Evolutionary conservation across 1,139 yeast species (phyloP).

Genomic region (Saccharomycopsis hybrid): DNA sequence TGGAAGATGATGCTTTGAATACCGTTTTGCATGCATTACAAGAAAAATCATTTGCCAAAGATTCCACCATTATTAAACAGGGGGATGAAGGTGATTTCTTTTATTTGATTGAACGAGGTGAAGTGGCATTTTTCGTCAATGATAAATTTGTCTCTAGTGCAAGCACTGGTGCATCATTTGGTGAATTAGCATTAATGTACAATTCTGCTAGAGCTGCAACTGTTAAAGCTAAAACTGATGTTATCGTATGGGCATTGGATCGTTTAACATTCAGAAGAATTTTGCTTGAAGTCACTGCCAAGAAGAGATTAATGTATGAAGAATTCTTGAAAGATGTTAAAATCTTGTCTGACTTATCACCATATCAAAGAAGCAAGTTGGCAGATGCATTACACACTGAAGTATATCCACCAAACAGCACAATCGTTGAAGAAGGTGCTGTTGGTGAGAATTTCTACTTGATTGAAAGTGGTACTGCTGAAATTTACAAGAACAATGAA

Average conservation of each 20-base stretch:
- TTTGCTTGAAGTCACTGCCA: constrained; percentile 81
- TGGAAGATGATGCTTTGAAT: constrained; percentile 65
- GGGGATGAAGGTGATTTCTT: constrained; percentile 97
- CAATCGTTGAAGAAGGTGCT: constrained; percentile 83
- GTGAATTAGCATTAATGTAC: constrained; percentile 95
- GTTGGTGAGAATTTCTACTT: constrained; percentile 86
- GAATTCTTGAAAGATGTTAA: constrained; percentile 84
- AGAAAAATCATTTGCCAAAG: constrained; percentile 57
- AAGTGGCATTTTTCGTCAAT: constrained; percentile 74
- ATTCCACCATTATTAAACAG: constrained; percentile 71
- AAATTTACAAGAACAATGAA: constrained; percentile 52
- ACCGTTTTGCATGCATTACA: constrained; percentile 78
- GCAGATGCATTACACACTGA: constrained; percentile 92
- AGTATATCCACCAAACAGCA: constrained; percentile 62
- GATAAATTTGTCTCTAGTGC: constrained; percentile 67
- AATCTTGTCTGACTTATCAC: constrained; percentile 62
- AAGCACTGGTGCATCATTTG: constrained; percentile 86
- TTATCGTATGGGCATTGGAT: constrained; percentile 87
- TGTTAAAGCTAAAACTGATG: constrained; percentile 65
- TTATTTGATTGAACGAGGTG: constrained; percentile 81
- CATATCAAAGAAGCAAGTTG: constrained; percentile 80
- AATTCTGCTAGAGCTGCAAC: constrained; percentile 98
- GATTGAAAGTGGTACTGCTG: constrained; percentile 82
- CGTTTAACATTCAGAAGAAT: constrained; percentile 90
- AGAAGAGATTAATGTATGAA: constrained; percentile 86